These are phyloP conservation scores for Erysimum cheiranthoides DNA, from an alignment of 345 rosid genomes.

Conservation along the genomic window DNA sequence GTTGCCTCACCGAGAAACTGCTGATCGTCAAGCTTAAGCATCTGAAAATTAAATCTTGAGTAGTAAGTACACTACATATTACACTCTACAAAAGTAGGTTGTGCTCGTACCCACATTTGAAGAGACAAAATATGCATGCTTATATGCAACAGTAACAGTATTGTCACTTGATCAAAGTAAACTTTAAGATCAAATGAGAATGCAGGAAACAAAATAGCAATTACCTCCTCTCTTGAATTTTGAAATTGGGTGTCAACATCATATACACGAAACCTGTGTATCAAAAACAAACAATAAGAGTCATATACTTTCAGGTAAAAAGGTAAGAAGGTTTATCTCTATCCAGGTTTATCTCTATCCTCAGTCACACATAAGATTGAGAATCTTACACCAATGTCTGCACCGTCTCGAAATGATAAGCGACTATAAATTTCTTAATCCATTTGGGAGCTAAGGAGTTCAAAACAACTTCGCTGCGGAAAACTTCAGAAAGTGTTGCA, in stretches of 20 bases:
- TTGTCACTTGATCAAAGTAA: background rate
- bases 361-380: conserved; percentile 5
- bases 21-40: conserved; percentile 57
- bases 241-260: conserved; percentile 78
- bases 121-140: background rate
- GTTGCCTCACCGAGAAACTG: conserved; percentile 82
- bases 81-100: background rate
- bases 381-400: conserved; percentile 73
- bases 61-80: conserved; percentile 20
- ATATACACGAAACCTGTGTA: conserved; percentile 69
- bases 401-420: conserved; percentile 80
- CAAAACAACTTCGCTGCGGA: conserved; percentile 77
- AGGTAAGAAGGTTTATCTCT: background rate
- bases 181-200: conserved; percentile 1
- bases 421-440: conserved; percentile 66
- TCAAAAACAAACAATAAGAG: conserved; percentile 6
- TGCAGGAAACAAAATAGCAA: conserved; percentile 5
- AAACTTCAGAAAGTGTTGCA: conserved; percentile 70
- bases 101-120: conserved; percentile 8
- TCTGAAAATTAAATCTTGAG: conserved; percentile 49
- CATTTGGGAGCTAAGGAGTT: conserved; percentile 77
- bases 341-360: background rate
- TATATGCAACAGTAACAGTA: background rate
- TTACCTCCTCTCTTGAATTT: conserved; percentile 68
- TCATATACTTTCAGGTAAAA: conserved; percentile 6